Percentiles rank a stretch among this genome's conserved stretches.
These are phyloP conservation scores for Fusarium torulosum DNA, from an alignment of 2,329 filamentous ascomycete species.

Conservation along the genomic window DNA sequence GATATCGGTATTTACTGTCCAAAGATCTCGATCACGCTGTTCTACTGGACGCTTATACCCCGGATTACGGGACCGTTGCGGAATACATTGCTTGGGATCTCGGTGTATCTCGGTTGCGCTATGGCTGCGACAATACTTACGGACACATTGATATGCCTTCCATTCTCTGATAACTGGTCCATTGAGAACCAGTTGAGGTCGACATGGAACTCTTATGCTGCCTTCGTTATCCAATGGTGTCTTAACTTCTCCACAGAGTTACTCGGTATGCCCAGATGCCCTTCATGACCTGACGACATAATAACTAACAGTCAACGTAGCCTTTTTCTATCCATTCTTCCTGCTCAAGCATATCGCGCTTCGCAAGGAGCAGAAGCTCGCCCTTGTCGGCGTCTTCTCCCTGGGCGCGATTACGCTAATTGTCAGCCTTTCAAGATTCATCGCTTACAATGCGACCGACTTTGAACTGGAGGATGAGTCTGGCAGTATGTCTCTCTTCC, in stretches of 20 bases:
- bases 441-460: slow-evolving; percentile 19
- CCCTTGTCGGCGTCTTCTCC: slow-evolving; percentile 20
- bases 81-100: neutral
- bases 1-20: slow-evolving; percentile 22
- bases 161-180: slow-evolving; percentile 20
- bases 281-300: neutral
- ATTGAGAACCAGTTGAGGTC: slow-evolving; percentile 20
- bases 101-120: slow-evolving; percentile 4
- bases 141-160: slow-evolving; percentile 12
- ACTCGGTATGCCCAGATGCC: neutral
- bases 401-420: slow-evolving; percentile 10
- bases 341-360: slow-evolving; percentile 12
- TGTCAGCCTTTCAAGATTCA: slow-evolving; percentile 18
- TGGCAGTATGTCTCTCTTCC: neutral
- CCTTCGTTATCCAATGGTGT: slow-evolving; percentile 17
- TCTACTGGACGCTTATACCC: slow-evolving; percentile 24
- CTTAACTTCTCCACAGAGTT: slow-evolving; percentile 22
- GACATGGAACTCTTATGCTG: slow-evolving; percentile 20
- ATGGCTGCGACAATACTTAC: slow-evolving; percentile 15
- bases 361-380: slow-evolving; percentile 17
- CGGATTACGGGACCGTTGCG: slow-evolving; percentile 3
- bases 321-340: slow-evolving; percentile 22
- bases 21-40: slow-evolving; percentile 24
- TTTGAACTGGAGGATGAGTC: slow-evolving; percentile 22
- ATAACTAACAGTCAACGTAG: neutral